Conservation (phyloP, 2,329 filamentous ascomycete genomes). For the Colletotrichum brevisporum region DNA sequence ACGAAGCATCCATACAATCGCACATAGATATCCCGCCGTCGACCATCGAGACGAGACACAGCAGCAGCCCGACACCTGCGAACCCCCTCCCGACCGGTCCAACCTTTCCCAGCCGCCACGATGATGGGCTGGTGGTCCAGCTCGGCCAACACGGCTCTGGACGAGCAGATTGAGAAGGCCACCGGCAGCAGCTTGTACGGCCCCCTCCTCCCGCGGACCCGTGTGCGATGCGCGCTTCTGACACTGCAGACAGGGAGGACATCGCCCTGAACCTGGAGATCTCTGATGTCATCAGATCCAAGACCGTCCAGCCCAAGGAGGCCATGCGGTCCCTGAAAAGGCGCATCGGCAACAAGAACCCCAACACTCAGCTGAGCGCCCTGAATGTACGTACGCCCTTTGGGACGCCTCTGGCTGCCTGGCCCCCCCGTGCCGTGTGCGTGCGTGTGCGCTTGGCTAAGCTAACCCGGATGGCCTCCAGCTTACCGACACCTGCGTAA, state of each 20-base stretch:
- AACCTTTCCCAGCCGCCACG: slow-evolving; percentile 46
- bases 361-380: slow-evolving; percentile 95
- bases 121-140: slow-evolving; percentile 98
- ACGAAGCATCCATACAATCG: not conserved
- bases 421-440: slow-evolving; percentile 32
- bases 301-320: slow-evolving; percentile 96
- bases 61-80: not conserved
- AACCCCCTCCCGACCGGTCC: slow-evolving; percentile 19
- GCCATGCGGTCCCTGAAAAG: slow-evolving; percentile 97
- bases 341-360: slow-evolving; percentile 97
- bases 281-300: slow-evolving; percentile 96
- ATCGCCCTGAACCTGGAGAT: slow-evolving; percentile 98
- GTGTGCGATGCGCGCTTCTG: slow-evolving; percentile 39
- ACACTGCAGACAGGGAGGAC: slow-evolving; percentile 77
- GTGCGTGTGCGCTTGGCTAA: slow-evolving; percentile 38
- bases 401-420: slow-evolving; percentile 4
- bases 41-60: slow-evolving; percentile 20
- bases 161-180: slow-evolving; percentile 96
- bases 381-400: slow-evolving; percentile 75
- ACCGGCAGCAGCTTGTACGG: slow-evolving; percentile 92
- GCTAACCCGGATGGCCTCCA: slow-evolving; percentile 55
- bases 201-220: slow-evolving; percentile 20
- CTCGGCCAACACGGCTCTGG: slow-evolving; percentile 89
- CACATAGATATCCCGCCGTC: slow-evolving; percentile 10
- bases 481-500: slow-evolving; percentile 98